These are phyloP conservation scores for Penicillium crystallinum DNA, from an alignment of 495 filamentous ascomycete species.

Conservation along the genomic window DNA sequence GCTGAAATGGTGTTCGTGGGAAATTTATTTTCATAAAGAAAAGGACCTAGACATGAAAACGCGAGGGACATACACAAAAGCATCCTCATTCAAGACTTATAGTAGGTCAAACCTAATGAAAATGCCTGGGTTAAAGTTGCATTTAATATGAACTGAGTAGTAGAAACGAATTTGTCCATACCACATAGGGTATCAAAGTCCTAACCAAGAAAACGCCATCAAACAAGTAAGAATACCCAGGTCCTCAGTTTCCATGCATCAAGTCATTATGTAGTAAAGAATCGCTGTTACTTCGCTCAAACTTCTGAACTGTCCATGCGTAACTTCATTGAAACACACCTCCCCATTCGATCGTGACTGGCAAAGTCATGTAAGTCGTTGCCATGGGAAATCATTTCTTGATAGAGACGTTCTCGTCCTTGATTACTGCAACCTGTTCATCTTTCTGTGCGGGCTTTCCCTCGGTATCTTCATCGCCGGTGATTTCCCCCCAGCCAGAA, in stretches of 20 bases:
- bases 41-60: no score
- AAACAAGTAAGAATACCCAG: constrained; percentile 14
- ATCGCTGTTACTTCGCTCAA: constrained; percentile 6
- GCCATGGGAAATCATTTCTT: constrained; percentile 2
- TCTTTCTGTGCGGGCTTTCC: constrained; percentile 20
- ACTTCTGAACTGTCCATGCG: constrained; percentile 6
- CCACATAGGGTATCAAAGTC: constrained; percentile 26
- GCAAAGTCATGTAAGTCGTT: neutral
- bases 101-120: constrained; percentile 5
- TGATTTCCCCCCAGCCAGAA: constrained; percentile 58
- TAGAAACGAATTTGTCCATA: constrained; percentile 13
- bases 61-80: neutral
- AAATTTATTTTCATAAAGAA: no score
- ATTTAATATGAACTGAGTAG: constrained; percentile 8
- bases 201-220: constrained; percentile 14
- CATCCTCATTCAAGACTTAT: neutral
- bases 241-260: constrained; percentile 16
- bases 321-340: constrained; percentile 15
- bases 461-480: constrained; percentile 40
- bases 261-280: constrained; percentile 20
- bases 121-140: constrained; percentile 10
- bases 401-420: constrained; percentile 3
- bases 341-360: neutral
- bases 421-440: constrained; percentile 3
- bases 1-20: no score